Evolutionary conservation across 2,329 filamentous ascomycete genomes (phyloP).

Genomic region (Zelopaecilomyces penicillatus): DNA sequence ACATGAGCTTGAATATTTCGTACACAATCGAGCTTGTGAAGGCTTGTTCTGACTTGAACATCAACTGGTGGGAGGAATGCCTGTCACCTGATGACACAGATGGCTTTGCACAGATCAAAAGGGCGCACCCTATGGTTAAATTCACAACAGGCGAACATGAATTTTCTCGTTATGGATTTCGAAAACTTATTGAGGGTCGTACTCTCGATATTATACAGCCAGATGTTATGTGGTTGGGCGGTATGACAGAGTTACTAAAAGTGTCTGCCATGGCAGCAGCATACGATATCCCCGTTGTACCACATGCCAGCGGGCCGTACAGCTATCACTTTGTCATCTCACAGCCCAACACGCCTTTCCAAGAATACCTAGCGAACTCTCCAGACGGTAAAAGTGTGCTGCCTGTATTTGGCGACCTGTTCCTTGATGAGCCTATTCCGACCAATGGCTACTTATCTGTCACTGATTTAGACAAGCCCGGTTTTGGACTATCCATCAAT

Average conservation of each 20-base stretch:
- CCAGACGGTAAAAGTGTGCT: constrained; percentile 82
- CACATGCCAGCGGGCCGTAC: constrained; percentile 90
- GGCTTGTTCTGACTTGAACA: constrained; percentile 71
- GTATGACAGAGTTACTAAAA: constrained; percentile 84
- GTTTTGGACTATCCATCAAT: constrained; percentile 83
- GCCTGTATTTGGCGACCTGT: constrained; percentile 87
- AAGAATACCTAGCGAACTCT: constrained; percentile 92
- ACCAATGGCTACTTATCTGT: constrained; percentile 73
- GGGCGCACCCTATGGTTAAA: constrained; percentile 79
- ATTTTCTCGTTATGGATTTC: constrained; percentile 89
- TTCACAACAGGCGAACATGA: constrained; percentile 97
- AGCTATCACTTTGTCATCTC: constrained; percentile 95
- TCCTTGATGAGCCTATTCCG: constrained; percentile 84
- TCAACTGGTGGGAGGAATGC: constrained; percentile 98
- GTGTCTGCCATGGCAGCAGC: constrained; percentile 82
- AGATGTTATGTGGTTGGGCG: constrained; percentile 96
- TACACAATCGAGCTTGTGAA: constrained; percentile 90
- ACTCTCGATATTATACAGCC: constrained; percentile 93
- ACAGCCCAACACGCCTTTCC: constrained; percentile 87
- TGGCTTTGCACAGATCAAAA: constrained; percentile 82
- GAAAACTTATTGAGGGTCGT: constrained; percentile 83
- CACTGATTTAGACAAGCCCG: constrained; percentile 75
- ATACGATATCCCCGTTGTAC: constrained; percentile 90
- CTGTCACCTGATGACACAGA: constrained; percentile 86
- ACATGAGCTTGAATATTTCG: constrained; percentile 88